Evolutionary conservation across 345 rosid species (phyloP).

Genomic region (Ceriops decandra): DNA sequence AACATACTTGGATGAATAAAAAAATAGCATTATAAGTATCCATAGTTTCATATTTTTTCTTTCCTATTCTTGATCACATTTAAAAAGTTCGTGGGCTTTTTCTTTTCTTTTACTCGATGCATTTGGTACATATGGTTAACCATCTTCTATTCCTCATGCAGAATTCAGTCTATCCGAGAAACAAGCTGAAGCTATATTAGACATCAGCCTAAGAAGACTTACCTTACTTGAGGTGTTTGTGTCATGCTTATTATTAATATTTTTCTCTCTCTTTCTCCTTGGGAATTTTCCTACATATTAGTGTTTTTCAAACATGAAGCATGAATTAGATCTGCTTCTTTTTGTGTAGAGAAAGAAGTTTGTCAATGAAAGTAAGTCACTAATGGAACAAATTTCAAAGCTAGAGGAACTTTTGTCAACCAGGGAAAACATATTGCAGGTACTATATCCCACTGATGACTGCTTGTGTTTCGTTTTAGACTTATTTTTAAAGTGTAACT

Average conservation of each 20-base stretch:
- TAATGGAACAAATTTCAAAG: conserved; percentile 67
- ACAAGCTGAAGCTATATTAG: conserved; percentile 89
- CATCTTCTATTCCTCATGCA: conserved; percentile 24
- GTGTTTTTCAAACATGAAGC: conserved; percentile 2
- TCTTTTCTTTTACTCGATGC: neutral
- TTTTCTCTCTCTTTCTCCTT: conserved; percentile 5
- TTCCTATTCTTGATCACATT: no score
- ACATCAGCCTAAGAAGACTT: conserved; percentile 75
- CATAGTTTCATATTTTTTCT: no score
- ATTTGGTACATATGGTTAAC: conserved; percentile 7
- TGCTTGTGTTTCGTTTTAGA: neutral
- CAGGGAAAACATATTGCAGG: conserved; percentile 73
- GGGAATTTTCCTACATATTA: neutral
- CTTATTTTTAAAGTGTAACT: neutral
- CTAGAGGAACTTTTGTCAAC: conserved; percentile 69
- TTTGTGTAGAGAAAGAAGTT: conserved; percentile 66
- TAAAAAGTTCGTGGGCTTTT: neutral
- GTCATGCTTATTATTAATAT: neutral
- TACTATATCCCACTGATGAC: conserved; percentile 15
- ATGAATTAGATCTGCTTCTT: conserved; percentile 10
- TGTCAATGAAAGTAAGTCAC: conserved; percentile 60
- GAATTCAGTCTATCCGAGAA: conserved; percentile 74
- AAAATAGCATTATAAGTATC: no score
- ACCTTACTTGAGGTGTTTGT: conserved; percentile 71
- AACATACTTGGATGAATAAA: no score